A percentile compares a stretch with the other conserved stretches of the same genome.
Evolutionary conservation across 257 asterid genomes (phyloP).

Genomic region (Dorcoceras hygrometricum): DNA sequence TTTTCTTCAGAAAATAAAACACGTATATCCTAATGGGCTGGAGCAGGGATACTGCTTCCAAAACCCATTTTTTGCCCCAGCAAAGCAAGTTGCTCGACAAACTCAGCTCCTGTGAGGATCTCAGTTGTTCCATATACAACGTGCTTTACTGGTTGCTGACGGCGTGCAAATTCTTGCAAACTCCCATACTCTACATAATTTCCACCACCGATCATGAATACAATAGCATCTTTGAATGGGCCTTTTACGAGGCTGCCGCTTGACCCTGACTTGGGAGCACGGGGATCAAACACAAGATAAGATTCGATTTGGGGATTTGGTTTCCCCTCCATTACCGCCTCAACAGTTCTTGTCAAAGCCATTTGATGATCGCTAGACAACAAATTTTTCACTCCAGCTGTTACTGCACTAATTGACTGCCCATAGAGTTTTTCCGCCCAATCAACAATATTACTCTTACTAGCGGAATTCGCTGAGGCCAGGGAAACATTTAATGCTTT

Average conservation of each 20-base stretch:
- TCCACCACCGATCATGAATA: constrained; percentile 98
- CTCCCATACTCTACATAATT: constrained; percentile 92
- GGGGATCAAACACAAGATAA: constrained; percentile 80
- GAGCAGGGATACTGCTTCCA: constrained; percentile 40
- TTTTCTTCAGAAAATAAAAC: constrained; percentile 1
- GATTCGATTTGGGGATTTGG: constrained; percentile 88
- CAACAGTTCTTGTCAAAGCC: constrained; percentile 83
- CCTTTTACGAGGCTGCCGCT: constrained; percentile 77
- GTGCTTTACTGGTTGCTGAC: constrained; percentile 76
- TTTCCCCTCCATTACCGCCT: constrained; percentile 94
- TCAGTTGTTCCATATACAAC: constrained; percentile 90
- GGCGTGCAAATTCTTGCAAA: constrained; percentile 64
- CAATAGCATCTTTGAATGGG: constrained; percentile 92
- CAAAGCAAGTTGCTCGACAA: constrained; percentile 80
- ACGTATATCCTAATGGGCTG: constrained; percentile 28
- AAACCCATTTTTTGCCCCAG: constrained; percentile 86
- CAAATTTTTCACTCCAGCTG: constrained; percentile 91
- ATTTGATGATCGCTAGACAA: constrained; percentile 84
- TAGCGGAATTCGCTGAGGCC: constrained; percentile 83
- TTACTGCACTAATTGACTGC: constrained; percentile 86
- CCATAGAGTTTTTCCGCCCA: constrained; percentile 99
- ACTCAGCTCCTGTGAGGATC: constrained; percentile 84
- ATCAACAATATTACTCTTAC: constrained; percentile 83
- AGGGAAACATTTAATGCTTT: constrained; percentile 80
- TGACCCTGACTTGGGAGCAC: constrained; percentile 80